A percentile compares a stretch with the other conserved stretches of the same genome.
phyloP scores from a whole-genome alignment of 1,284 basidiomycete species.

The Macrocybe sp. region DNA sequence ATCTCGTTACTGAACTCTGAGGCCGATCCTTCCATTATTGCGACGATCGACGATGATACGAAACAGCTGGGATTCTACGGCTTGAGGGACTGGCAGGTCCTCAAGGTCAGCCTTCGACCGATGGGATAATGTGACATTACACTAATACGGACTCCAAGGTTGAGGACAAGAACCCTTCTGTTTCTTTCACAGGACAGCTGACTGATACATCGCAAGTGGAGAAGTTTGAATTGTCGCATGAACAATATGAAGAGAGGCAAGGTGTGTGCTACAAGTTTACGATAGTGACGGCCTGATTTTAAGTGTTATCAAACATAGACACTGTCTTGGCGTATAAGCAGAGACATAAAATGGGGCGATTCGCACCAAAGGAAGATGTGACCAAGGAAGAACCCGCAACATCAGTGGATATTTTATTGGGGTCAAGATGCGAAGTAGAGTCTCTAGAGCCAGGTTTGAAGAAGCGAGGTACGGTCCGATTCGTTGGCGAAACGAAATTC shows the following conservation, averaged over 20 bases:
- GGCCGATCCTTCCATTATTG: slow-evolving; percentile 45
- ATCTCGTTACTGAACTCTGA: slow-evolving; percentile 64
- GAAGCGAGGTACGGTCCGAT: slow-evolving; percentile 82
- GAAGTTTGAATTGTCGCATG: slow-evolving; percentile 87
- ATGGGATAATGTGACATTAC: slow-evolving; percentile 3
- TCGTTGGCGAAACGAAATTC: slow-evolving; percentile 80
- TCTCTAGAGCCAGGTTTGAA: slow-evolving; percentile 58
- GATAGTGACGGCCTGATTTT: slow-evolving; percentile 2
- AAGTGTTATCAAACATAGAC: slow-evolving; percentile 44
- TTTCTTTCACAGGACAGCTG: slow-evolving; percentile 72
- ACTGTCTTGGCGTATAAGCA: slow-evolving; percentile 91
- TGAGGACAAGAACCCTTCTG: slow-evolving; percentile 71
- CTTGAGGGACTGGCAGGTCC: slow-evolving; percentile 59
- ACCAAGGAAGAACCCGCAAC: slow-evolving; percentile 17
- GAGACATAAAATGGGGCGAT: slow-evolving; percentile 85
- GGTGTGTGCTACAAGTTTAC: slow-evolving; percentile 40
- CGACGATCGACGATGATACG: slow-evolving; percentile 59
- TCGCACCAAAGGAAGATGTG: slow-evolving; percentile 49
- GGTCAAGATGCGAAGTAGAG: slow-evolving; percentile 82
- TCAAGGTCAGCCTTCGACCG: slow-evolving; percentile 53
- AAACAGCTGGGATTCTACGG: slow-evolving; percentile 73
- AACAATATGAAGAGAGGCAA: slow-evolving; percentile 76
- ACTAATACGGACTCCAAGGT: slow-evolving; percentile 43
- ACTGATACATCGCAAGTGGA: slow-evolving; percentile 85
- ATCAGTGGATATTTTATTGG: slow-evolving; percentile 48